Base-by-base conservation (phyloP, 176 grass and related monocot species). In the Aegilops tauschii region DNA sequence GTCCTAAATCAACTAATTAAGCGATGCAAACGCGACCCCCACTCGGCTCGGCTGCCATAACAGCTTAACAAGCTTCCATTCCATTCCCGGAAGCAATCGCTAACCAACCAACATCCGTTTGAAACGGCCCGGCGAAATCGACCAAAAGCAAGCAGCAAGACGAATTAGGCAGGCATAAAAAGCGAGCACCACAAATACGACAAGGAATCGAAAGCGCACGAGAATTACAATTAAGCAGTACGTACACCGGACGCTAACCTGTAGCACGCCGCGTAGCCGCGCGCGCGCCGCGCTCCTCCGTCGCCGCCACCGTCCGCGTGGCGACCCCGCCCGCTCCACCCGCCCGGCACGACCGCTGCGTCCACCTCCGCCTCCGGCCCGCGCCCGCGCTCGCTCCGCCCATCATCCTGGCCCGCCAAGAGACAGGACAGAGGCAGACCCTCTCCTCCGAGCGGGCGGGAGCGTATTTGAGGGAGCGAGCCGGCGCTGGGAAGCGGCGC, bases 321-420 rank as follows among this genome's bases (percentile, higher is more conserved):
- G 77, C 63, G 40, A 71, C 70, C 36, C 50, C 82, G 52, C 9
- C 74, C n/a, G 5, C 14, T 4, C 35, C 80, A 9, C 17, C 58
- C 0, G 81, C 47, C 37, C 85, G 61, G 85, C 69, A 76, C 16
- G 90, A 36, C 70, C 90, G 86, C 39, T 79, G 86, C 86, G 63
- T 23, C 86, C 90, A 88, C 82, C 82, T 84, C 69, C 82, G 52
- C 77, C 86, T 39, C 78, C 77, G 9, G 25, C 80, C 34, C 44
- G 1, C 82, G 83, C 70, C 3, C 61, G n/a, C 17, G 83, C 69
- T 7, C 52, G 13, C 3, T 80, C 85, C 59, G 82, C 78, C 78
- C 90, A 91, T 88, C 86, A 91, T 91, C 70, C 37, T 27, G 16
- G 27, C 59, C 39, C n/a, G 67, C 2, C 25, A 50, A 75, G 23